Evolutionary conservation across 139 green algal genomes (phyloP).

Genomic region (Chlamydomonas schloesseri): DNA sequence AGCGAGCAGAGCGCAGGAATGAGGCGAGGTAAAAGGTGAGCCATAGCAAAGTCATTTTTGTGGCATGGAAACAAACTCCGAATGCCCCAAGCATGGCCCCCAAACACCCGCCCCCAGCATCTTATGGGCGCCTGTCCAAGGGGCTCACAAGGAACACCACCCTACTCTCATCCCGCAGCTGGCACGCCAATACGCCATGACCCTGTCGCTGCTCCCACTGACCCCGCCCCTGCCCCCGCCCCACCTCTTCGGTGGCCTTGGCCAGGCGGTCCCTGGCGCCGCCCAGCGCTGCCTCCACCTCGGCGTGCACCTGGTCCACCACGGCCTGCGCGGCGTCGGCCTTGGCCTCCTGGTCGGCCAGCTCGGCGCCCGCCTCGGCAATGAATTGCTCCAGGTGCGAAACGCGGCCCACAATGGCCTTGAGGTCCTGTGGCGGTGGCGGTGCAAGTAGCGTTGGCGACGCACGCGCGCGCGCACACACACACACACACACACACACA

Average conservation of each 20-base stretch:
- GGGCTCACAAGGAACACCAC: too few relatives aligned
- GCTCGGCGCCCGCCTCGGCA: not conserved
- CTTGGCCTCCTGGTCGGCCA: slow-evolving; percentile 42
- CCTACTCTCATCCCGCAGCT: too few relatives aligned
- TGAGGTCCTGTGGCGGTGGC: slow-evolving; percentile 31
- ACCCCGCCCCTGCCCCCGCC: not conserved
- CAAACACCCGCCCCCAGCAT: too few relatives aligned
- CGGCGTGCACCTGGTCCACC: slow-evolving; percentile 44
- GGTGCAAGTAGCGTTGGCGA: too few relatives aligned
- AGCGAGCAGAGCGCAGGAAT: not conserved
- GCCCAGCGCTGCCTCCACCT: slow-evolving; percentile 45
- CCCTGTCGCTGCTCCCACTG: not conserved
- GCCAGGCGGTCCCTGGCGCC: slow-evolving; percentile 19
- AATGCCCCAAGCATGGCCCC: too few relatives aligned
- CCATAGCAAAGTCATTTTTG: too few relatives aligned
- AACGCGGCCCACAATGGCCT: not conserved
- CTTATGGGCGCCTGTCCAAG: too few relatives aligned
- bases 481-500: too few relatives aligned
- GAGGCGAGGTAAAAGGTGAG: too few relatives aligned
- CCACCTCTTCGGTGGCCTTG: slow-evolving; percentile 48
- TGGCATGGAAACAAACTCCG: too few relatives aligned
- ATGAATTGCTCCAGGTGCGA: slow-evolving; percentile 36
- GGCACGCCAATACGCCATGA: too few relatives aligned
- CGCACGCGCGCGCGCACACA: too few relatives aligned
- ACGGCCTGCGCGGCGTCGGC: slow-evolving; percentile 19